Evolutionary conservation across 2,329 filamentous ascomycete species (phyloP), one percentile per base, ranked within the genome.

Genomic region (Aspergillus jensenii): DNA sequence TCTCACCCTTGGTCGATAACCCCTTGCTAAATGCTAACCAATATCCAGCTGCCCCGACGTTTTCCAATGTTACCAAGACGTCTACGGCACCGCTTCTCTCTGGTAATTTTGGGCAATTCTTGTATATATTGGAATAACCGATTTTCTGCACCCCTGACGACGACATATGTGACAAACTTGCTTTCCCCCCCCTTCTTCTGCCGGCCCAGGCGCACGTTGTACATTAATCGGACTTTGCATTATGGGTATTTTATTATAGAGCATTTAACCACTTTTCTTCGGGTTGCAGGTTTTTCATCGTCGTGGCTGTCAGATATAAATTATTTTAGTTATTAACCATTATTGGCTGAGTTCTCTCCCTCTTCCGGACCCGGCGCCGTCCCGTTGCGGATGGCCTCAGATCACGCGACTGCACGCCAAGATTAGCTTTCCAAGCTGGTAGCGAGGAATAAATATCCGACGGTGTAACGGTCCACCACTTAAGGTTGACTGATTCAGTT

Each of bases 21-120:
- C 17, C 23, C 4, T 15, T 12, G 3, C 23, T 17, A 43, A 43
- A 25, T 17, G 50, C 51, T 61, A 62, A 62, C 46, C n/a, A 6
- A 8, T 39, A 23, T 41, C 83, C 3, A 80, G 85, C 61, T 89
- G 85, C 64, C 86, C 86, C 1, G 74, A 77, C 21, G 81, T 82
- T 3, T 72, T 77, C 46, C 79, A 82, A 12, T 88, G 86, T 68
- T 88, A 88, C 70, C 87, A 86, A 71, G 81, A 85, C 33, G 78
- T 83, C 31, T 89, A 84, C 62, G 85, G 85, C 2, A 62, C 59
- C 25, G 56, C 61, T 17, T 65, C 61, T 46, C 65, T 65, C 58
- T 65, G 62, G 63, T 67, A 57, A 59, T 63, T 61, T 65, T 57
- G 65, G 62, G 62, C 66, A 57, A 59, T 63, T 61, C 37, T 62